These are phyloP conservation scores for Suillus brevipes DNA, from an alignment of 768 basidiomycete species.

Conservation along the genomic window DNA sequence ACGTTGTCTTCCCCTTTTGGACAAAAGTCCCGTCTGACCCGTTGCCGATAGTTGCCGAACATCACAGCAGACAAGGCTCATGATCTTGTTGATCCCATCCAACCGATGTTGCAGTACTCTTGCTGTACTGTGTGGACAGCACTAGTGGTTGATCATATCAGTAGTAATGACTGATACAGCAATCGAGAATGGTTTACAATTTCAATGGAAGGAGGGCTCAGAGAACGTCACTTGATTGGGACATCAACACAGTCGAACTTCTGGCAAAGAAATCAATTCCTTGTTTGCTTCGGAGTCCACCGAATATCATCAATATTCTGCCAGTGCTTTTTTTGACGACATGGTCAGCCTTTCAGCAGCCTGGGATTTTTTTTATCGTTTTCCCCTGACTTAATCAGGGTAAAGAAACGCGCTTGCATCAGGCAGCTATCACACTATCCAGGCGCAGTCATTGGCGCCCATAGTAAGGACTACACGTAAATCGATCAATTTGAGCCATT, in stretches of 20 bases:
- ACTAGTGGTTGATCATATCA: not conserved
- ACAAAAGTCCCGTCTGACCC: not conserved
- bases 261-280: constrained; percentile 72
- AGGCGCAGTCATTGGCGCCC: constrained; percentile 50
- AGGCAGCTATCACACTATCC: not conserved
- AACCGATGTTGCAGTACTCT: not conserved
- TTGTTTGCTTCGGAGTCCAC: constrained; percentile 79
- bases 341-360: constrained; percentile 49
- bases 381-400: constrained; percentile 19
- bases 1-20: not conserved
- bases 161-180: not conserved
- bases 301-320: constrained; percentile 30
- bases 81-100: not conserved
- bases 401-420: constrained; percentile 36
- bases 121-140: not conserved
- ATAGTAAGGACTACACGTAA: constrained; percentile 64
- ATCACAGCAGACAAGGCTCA: not conserved
- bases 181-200: not conserved
- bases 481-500: constrained; percentile 3
- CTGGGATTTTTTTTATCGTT: not conserved
- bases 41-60: not conserved
- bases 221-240: constrained; percentile 85
- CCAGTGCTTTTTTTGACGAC: constrained; percentile 69
- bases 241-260: constrained; percentile 30
- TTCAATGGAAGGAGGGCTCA: not conserved